phyloP scores from a whole-genome alignment of 2,329 filamentous ascomycete genomes.

The Bipolaris gigantea region DNA sequence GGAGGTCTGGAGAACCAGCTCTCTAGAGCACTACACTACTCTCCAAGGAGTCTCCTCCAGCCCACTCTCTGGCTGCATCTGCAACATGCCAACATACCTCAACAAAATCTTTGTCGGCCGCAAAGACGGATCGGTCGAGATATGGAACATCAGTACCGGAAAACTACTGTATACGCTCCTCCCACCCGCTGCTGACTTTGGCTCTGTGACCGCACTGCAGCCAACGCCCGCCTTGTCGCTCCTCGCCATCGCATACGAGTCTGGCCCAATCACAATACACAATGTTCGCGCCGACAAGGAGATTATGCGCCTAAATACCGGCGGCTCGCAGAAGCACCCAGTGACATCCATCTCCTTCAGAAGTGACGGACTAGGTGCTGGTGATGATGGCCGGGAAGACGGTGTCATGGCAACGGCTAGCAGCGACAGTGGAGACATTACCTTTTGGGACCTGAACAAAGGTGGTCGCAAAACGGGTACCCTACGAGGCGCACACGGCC shows the following conservation, averaged over 20 bases:
- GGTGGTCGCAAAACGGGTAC: conserved; percentile 85
- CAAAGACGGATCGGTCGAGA: conserved; percentile 86
- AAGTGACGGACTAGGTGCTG: conserved; percentile 84
- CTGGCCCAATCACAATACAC: conserved; percentile 76
- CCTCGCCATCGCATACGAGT: conserved; percentile 83
- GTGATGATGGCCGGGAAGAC: conserved; percentile 76
- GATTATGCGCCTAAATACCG: conserved; percentile 69
- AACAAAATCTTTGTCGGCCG: conserved; percentile 95
- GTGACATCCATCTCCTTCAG: conserved; percentile 87
- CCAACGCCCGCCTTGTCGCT: conserved; percentile 82
- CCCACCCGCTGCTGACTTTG: conserved; percentile 70
- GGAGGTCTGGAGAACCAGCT: conserved; percentile 85
- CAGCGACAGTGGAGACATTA: conserved; percentile 78
- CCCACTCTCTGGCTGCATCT: conserved; percentile 75
- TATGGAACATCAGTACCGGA: conserved; percentile 93
- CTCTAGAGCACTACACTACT: conserved; percentile 87
- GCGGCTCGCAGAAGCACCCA: conserved; percentile 61
- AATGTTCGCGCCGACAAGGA: conserved; percentile 78
- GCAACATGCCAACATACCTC: conserved; percentile 89
- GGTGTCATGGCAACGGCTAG: conserved; percentile 95
- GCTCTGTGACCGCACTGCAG: conserved; percentile 83
- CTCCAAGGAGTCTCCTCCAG: conserved; percentile 64
- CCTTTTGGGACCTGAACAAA: conserved; percentile 92
- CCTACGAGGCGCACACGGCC: conserved; percentile 84
- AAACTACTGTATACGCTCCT: conserved; percentile 90